A percentile compares a stretch with the other conserved stretches of the same genome.
phyloP scores from a whole-genome alignment of 768 basidiomycete genomes.

The Boletus sensibilis region DNA sequence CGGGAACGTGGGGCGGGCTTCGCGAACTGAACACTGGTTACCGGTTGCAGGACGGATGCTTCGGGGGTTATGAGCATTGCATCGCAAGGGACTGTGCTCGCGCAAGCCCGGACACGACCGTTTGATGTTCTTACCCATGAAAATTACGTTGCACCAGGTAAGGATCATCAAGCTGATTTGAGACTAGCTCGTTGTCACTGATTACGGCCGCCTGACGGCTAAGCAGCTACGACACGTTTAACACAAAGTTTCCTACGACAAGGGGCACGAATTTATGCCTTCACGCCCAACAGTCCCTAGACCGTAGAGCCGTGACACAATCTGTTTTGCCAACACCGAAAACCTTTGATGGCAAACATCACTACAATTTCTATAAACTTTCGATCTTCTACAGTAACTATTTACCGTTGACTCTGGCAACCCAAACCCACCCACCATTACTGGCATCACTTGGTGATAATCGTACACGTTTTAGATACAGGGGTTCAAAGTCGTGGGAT shows the following conservation, averaged over 20 bases:
- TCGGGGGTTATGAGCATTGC: constrained; percentile 51
- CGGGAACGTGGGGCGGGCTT: constrained; percentile 11
- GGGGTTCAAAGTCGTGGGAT: constrained; percentile 3
- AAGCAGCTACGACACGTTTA: constrained; percentile 46
- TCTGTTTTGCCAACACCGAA: constrained; percentile 3
- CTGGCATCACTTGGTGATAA: constrained; percentile 17
- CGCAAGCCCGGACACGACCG: constrained; percentile 65
- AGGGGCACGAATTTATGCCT: constrained; percentile 55
- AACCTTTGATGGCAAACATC: constrained; percentile 11
- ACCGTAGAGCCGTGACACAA: constrained; percentile 23
- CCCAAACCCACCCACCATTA: constrained; percentile 6
- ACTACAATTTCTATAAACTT: constrained; percentile 17
- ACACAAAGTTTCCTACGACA: constrained; percentile 59
- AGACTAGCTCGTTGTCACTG: constrained; percentile 19
- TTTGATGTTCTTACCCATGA: constrained; percentile 78
- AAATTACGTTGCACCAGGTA: constrained; percentile 79
- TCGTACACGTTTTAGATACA: constrained; percentile 16
- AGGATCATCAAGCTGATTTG: constrained; percentile 34
- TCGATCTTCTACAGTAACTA: constrained; percentile 30
- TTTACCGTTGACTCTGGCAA: constrained; percentile 23
- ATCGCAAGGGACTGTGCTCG: constrained; percentile 63
- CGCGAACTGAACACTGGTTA: constrained; percentile 15
- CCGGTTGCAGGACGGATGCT: constrained; percentile 44
- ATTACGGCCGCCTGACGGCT: constrained; percentile 14
- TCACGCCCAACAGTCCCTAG: constrained; percentile 40